Conservation (phyloP, 768 basidiomycete species). For the Hygrophorus russula region DNA sequence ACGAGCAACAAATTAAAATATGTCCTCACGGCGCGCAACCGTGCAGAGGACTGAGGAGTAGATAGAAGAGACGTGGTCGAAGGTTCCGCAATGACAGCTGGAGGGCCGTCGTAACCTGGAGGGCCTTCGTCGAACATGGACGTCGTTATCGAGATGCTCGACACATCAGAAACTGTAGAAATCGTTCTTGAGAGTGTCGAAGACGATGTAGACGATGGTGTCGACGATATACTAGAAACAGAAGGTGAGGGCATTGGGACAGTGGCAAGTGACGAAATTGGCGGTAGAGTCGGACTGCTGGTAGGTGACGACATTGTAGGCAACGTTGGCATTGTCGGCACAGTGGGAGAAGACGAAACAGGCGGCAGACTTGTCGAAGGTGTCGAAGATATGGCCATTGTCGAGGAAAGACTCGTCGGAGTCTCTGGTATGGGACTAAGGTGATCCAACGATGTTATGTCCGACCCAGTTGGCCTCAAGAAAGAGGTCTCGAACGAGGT, state of each 20-base stretch:
- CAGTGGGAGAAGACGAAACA: constrained; percentile 21
- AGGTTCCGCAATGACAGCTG: constrained; percentile 11
- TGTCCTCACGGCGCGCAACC: constrained; percentile 24
- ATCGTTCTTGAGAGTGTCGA: constrained; percentile 2
- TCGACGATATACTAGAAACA: constrained; percentile 25
- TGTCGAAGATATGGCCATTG: constrained; percentile 19
- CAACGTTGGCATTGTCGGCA: constrained; percentile 10
- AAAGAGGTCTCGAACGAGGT: constrained; percentile 66
- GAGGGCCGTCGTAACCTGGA: constrained; percentile 22
- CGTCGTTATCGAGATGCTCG: constrained; percentile 33
- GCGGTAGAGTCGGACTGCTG: constrained; percentile 17
- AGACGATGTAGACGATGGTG: constrained; percentile 14
- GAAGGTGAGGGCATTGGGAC: constrained; percentile 19
- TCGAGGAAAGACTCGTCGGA: constrained; percentile 18
- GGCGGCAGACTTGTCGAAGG: constrained; percentile 16
- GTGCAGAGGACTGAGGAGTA: constrained; percentile 19
- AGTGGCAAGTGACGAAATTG: constrained; percentile 21
- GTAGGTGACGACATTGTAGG: constrained; percentile 18
- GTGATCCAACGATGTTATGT: constrained; percentile 29
- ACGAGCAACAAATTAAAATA: neutral
- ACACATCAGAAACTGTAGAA: constrained; percentile 21
- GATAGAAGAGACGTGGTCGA: constrained; percentile 48
- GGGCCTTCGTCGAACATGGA: constrained; percentile 25
- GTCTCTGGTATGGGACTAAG: constrained; percentile 36
- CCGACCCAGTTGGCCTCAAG: constrained; percentile 46